phyloP scores from a whole-genome alignment of 768 basidiomycete genomes.

The Kwoniella heveanensis region DNA sequence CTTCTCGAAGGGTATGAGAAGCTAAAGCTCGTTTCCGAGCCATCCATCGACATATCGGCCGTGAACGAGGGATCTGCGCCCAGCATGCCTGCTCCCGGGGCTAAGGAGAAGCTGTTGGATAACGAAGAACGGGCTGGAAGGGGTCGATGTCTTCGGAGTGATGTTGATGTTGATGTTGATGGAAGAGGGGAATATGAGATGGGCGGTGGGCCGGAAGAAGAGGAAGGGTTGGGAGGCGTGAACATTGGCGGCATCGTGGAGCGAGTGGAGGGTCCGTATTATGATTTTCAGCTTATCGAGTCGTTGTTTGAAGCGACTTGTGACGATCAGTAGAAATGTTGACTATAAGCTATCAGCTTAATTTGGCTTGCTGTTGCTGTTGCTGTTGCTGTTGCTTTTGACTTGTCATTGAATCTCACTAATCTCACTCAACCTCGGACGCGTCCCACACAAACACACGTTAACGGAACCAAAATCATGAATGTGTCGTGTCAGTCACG shows the following conservation, averaged over 20 bases:
- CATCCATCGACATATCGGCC: conserved; percentile 6
- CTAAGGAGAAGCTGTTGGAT: conserved; percentile 41
- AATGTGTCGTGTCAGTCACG: too few species aligned
- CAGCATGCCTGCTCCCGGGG: conserved; percentile 7
- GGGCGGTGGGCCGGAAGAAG: conserved; percentile 14
- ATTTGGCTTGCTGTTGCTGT: too few species aligned
- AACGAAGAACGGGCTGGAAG: conserved; percentile 39
- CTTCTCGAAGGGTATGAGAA: conserved; percentile 29
- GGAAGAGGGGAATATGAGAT: conserved; percentile 21
- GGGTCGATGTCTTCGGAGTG: conserved; percentile 15
- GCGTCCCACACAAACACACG: too few species aligned
- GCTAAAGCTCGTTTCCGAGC: conserved; percentile 22
- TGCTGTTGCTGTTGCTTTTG: too few species aligned
- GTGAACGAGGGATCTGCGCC: conserved; percentile 12
- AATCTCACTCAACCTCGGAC: too few species aligned
- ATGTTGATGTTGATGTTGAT: conserved; percentile 19
- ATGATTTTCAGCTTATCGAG: too few species aligned
- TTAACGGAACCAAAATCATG: too few species aligned
- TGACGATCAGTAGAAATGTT: too few species aligned
- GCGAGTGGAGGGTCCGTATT: too few species aligned
- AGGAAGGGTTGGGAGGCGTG: conserved; percentile 38
- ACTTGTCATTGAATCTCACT: too few species aligned
- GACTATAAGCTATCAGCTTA: too few species aligned
- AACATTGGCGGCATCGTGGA: conserved; percentile 34
- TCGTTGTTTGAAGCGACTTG: too few species aligned